Evolutionary conservation across 1,284 basidiomycete species (phyloP), one percentile per base, ranked within the genome.

Genomic region (Rhodofomes roseus): DNA sequence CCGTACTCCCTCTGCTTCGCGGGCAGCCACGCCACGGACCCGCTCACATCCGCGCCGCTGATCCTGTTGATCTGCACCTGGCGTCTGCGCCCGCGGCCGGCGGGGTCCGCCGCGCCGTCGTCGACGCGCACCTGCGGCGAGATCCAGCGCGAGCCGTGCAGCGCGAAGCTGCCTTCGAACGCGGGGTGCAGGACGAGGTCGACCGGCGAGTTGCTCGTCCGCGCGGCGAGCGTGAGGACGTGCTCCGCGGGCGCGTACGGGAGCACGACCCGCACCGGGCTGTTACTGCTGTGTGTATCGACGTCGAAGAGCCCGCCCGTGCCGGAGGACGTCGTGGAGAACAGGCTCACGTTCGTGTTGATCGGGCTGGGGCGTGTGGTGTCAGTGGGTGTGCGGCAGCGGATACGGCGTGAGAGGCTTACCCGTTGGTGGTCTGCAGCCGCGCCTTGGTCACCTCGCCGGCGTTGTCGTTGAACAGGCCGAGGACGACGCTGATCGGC

Each of bases 141-240:
- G 43, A 70, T 50, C 22, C 70, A 54, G 3, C 68, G 64, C 22
- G 63, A 60, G 39, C 74, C 71, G 46, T 62, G 36, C 55, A 75
- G 62, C 16, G 61, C 62, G 66, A 80, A 80, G 2, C 57, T 59
- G 16, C 79, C 83, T 60, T 84, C 79, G 60, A 73, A 81, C 1
- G 80, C 73, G 31, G 65, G 56, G 55, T 77, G 71, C 2, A 81
- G 70, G 36, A 63, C 54, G 9, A 77, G 71, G 22, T 63, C 51
- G 1, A 74, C 68, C 0, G 62, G 67, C 8, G 69, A 71, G n/a
- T 75, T 64, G 5, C 70, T 62, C 27, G 79, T 75, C 22, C 62
- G 62, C 12, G 71, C 76, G 2, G 64, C 59, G 59, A 78, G 62
- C 54, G 62, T 22, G 41, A 81, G 69, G 14, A 66, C 59, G 27